phyloP scores from a whole-genome alignment of 2,329 filamentous ascomycete genomes.

The Shiraia sp. region DNA sequence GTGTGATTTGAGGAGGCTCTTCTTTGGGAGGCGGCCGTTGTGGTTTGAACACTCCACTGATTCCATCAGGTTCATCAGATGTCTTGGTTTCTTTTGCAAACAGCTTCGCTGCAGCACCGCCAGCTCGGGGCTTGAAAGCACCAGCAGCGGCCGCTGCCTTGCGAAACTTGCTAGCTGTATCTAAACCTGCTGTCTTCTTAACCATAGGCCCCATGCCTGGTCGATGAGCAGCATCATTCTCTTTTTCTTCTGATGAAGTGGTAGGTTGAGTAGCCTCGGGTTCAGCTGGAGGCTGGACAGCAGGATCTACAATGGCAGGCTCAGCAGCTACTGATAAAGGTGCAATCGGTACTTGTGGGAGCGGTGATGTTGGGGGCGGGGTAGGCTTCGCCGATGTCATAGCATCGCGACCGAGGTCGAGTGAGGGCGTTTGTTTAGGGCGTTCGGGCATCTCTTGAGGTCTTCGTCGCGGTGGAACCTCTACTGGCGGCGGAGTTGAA shows the following conservation, averaged over 20 bases:
- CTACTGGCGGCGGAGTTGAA: conserved; percentile 28
- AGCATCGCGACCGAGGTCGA: conserved; percentile 9
- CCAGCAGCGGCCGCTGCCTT: conserved; percentile 72
- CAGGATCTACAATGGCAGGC: conserved; percentile 44
- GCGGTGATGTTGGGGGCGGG: conserved; percentile 28
- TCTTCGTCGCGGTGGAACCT: conserved; percentile 27
- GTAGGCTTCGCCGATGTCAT: conserved; percentile 20
- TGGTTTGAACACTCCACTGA: conserved; percentile 84
- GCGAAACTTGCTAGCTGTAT: conserved; percentile 75
- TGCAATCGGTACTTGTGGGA: conserved; percentile 29
- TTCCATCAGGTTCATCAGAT: conserved; percentile 80
- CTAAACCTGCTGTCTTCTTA: conserved; percentile 74
- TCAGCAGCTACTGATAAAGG: conserved; percentile 15
- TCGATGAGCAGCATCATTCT: conserved; percentile 60
- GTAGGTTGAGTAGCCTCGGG: conserved; percentile 41
- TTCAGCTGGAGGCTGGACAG: conserved; percentile 13
- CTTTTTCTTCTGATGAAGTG: conserved; percentile 49
- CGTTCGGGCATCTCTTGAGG: conserved; percentile 36
- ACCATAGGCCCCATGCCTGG: conserved; percentile 91
- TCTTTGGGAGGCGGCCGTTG: conserved; percentile 43
- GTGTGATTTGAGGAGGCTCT: background rate
- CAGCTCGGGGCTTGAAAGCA: conserved; percentile 83
- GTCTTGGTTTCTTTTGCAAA: conserved; percentile 60
- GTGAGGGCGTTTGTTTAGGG: conserved; percentile 21
- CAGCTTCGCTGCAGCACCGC: conserved; percentile 81